phyloP scores from a whole-genome alignment of 2,329 filamentous ascomycete species.

The Xylariaceae sp. region DNA sequence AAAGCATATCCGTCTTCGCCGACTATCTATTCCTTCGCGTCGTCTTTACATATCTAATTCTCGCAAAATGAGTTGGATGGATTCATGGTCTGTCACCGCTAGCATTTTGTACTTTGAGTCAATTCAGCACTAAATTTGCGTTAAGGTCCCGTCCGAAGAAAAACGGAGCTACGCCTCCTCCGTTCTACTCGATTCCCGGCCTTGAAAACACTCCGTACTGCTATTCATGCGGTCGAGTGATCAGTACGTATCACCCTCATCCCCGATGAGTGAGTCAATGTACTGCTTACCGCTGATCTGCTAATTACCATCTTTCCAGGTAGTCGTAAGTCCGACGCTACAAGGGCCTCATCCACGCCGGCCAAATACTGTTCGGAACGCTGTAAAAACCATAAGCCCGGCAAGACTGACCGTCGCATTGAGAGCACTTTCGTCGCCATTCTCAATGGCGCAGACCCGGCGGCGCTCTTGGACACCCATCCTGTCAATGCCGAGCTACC shows the following conservation, averaged over 20 bases:
- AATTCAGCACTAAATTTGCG: too few species aligned
- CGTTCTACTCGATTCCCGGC: constrained; percentile 47
- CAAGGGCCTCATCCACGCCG: neutral
- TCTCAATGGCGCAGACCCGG: constrained; percentile 18
- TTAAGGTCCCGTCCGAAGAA: constrained; percentile 39
- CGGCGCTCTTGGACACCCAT: neutral
- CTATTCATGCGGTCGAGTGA: constrained; percentile 53
- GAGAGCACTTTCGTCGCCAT: constrained; percentile 45
- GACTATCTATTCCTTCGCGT: too few species aligned
- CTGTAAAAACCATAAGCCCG: constrained; percentile 50
- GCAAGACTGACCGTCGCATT: constrained; percentile 47
- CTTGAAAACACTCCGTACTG: constrained; percentile 51
- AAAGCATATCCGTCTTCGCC: too few species aligned
- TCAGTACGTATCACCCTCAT: too few species aligned
- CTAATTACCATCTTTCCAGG: too few species aligned
- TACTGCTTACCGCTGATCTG: too few species aligned
- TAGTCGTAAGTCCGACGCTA: too few species aligned
- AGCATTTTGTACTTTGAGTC: too few species aligned
- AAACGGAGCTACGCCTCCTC: constrained; percentile 43
- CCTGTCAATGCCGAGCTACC: neutral
- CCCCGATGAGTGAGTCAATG: too few species aligned
- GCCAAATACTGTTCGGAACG: constrained; percentile 56
- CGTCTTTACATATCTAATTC: too few species aligned
- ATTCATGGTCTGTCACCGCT: too few species aligned
- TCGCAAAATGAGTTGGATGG: too few species aligned